These are phyloP conservation scores for Salvia splendens DNA, from an alignment of 257 asterid species.

Conservation along the genomic window DNA sequence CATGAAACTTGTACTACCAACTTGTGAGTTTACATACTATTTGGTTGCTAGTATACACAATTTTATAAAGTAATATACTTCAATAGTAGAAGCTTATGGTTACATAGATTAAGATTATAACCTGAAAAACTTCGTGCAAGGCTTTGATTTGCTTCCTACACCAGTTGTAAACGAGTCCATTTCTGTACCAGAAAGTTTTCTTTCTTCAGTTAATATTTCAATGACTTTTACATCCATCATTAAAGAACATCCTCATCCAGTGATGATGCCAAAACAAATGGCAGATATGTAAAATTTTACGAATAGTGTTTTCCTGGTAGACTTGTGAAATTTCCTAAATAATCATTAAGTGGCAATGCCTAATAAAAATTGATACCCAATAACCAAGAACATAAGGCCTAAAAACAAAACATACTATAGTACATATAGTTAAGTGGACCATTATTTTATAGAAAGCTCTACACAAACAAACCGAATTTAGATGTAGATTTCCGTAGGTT, in stretches of 20 bases:
- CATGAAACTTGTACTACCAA: neutral
- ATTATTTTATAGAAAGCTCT: slow-evolving; percentile 4
- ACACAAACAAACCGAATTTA: neutral
- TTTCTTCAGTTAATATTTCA: slow-evolving; percentile 51
- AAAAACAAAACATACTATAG: too few species aligned
- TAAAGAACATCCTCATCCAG: slow-evolving; percentile 12
- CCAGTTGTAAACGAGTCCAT: slow-evolving; percentile 79
- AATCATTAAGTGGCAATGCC: neutral
- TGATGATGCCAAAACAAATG: slow-evolving; percentile 13
- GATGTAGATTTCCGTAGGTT: neutral
- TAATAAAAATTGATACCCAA: neutral
- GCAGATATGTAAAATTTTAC: slow-evolving; percentile 5
- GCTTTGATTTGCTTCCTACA: slow-evolving; percentile 99
- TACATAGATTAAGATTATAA: slow-evolving; percentile 77
- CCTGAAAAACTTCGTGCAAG: slow-evolving; percentile 99
- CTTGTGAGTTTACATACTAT: neutral
- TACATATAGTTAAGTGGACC: neutral
- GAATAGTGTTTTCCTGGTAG: neutral
- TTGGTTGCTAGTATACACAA: neutral
- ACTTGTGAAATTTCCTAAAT: neutral
- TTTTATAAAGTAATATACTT: neutral
- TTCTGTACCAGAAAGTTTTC: slow-evolving; percentile 84
- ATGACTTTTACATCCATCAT: slow-evolving; percentile 30
- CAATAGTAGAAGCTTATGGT: slow-evolving; percentile 38
- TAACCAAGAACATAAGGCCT: neutral